Conservation (phyloP, 495 filamentous ascomycete genomes). For the Tuber borchii region DNA sequence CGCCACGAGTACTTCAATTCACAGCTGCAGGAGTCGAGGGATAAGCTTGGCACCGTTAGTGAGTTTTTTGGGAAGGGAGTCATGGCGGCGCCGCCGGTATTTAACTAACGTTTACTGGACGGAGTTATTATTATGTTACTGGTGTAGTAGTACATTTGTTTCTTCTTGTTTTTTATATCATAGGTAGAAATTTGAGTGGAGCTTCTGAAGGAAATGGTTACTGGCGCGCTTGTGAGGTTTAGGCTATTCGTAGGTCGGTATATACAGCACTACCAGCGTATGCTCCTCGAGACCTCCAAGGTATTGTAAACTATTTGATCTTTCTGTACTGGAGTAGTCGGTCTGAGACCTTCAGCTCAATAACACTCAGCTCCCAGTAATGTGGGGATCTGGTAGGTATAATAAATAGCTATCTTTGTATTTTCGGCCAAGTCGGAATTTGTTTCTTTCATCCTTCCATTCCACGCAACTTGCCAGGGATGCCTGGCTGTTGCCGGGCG, state of each 20-base stretch:
- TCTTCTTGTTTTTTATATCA: not conserved
- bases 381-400: too few relatives aligned
- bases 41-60: constrained; percentile 78
- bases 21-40: constrained; percentile 68
- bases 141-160: not conserved
- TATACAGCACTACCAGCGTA: not conserved
- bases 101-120: not conserved
- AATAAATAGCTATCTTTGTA: too few relatives aligned
- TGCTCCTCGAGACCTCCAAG: too few relatives aligned
- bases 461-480: too few relatives aligned
- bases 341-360: too few relatives aligned
- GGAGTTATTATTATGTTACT: not conserved
- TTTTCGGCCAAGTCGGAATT: too few relatives aligned
- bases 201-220: not conserved
- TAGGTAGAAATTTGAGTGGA: constrained; percentile 4
- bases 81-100: constrained; percentile 51
- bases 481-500: too few relatives aligned
- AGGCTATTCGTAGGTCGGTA: not conserved
- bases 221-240: not conserved
- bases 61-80: constrained; percentile 95
- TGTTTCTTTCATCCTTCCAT: too few relatives aligned
- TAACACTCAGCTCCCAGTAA: too few relatives aligned
- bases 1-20: constrained; percentile 84
- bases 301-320: too few relatives aligned
- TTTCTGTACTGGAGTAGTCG: too few relatives aligned